These are phyloP conservation scores for Coemansia pectinata DNA, from an alignment of 192 early-diverging fungal species.

Conservation along the genomic window DNA sequence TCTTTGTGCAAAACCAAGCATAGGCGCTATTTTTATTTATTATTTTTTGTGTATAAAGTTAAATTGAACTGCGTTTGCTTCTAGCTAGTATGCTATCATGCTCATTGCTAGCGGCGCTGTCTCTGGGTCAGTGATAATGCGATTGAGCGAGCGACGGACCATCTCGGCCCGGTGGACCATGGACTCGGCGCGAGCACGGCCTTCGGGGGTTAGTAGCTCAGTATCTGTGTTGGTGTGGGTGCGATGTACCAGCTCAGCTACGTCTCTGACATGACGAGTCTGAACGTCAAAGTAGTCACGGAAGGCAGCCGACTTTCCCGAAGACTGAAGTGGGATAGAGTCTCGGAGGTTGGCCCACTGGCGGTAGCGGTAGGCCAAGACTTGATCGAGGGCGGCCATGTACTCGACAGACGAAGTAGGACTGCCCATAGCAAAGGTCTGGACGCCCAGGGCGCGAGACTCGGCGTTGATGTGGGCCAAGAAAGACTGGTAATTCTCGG, in stretches of 20 bases:
- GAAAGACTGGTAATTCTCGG: conserved; percentile 78
- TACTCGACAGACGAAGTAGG: conserved; percentile 67
- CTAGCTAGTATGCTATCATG: conserved; percentile 37
- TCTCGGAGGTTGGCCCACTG: conserved; percentile 91
- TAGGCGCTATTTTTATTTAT: neutral
- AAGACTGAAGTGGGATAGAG: conserved; percentile 78
- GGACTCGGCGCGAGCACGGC: conserved; percentile 17
- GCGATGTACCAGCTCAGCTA: conserved; percentile 57
- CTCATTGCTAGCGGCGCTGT: conserved; percentile 27
- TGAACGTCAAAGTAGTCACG: conserved; percentile 63
- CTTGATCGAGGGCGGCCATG: conserved; percentile 78
- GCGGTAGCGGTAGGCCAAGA: conserved; percentile 79
- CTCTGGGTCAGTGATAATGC: conserved; percentile 23
- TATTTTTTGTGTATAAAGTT: conserved; percentile 2
- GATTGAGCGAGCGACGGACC: conserved; percentile 36
- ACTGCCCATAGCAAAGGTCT: conserved; percentile 63
- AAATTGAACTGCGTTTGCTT: neutral
- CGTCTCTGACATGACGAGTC: conserved; percentile 60
- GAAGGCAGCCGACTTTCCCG: conserved; percentile 69
- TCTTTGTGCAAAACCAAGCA: conserved; percentile 34
- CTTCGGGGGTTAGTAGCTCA: conserved; percentile 15
- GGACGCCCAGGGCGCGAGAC: conserved; percentile 56
- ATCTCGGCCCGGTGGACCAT: conserved; percentile 33
- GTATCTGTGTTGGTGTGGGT: conserved; percentile 63
- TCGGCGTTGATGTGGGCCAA: conserved; percentile 64